Conservation (phyloP, 306 rosid genomes). For the Trichosanthes truncata region DNA sequence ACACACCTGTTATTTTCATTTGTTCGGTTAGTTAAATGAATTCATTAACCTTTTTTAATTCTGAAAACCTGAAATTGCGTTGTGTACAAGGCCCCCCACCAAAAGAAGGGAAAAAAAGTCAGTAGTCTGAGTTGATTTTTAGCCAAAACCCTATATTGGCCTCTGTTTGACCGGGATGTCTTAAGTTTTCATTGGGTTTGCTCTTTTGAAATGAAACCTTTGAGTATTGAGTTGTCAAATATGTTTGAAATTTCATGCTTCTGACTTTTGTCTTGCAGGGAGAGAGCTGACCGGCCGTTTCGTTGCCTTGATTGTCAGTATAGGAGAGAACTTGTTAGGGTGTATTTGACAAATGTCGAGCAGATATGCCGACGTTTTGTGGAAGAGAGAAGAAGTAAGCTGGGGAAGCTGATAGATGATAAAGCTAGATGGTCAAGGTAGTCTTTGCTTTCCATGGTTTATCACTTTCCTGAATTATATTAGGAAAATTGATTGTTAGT, state of each 20-base stretch:
- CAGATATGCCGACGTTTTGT: slow-evolving; percentile 97
- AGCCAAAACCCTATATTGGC: background rate
- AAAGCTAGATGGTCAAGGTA: slow-evolving; percentile 99
- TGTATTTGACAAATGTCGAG: slow-evolving; percentile 92
- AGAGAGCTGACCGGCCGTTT: slow-evolving; percentile 88
- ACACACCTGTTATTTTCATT: background rate
- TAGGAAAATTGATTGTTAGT: background rate
- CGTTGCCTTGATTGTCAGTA: slow-evolving; percentile 97
- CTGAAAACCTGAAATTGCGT: background rate
- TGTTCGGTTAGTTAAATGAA: background rate
- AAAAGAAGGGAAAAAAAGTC: background rate
- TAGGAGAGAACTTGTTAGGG: slow-evolving; percentile 99
- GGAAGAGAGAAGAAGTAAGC: slow-evolving; percentile 90
- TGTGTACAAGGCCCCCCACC: background rate
- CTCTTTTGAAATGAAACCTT: background rate
- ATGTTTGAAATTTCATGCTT: slow-evolving; percentile 17
- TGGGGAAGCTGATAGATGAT: slow-evolving; percentile 85
- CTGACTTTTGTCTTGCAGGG: slow-evolving; percentile 45
- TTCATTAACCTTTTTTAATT: slow-evolving; percentile 6
- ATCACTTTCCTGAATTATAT: background rate
- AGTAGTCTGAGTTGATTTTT: background rate
- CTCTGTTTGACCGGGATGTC: background rate
- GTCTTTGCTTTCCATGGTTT: slow-evolving; percentile 13
- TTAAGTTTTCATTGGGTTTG: background rate
- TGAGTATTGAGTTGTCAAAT: background rate